Base-by-base conservation (phyloP, 2,329 filamentous ascomycete species). In the Nemania sp. region DNA sequence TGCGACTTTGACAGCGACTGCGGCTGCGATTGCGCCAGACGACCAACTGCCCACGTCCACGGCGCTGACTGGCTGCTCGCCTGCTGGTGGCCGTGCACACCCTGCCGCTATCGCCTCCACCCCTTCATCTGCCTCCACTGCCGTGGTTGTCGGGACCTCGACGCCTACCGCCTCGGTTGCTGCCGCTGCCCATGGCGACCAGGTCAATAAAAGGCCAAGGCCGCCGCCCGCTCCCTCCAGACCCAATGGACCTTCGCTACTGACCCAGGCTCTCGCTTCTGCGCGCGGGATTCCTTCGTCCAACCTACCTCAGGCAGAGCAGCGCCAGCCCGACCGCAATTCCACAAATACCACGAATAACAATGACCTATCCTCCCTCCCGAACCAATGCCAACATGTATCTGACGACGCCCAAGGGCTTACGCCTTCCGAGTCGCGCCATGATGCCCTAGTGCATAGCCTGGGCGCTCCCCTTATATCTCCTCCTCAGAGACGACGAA, bases 261-360 rank as follows among this genome's bases (percentile, higher is more conserved):
- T 83, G 70, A 77, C 79, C 56, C 78, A 83, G 70, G 80, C 80
- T 66, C 73, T 83, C 68, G 80, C 80, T 67, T 80, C 79, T 70
- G 80, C 80, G 66, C 79, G 80, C 65, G 80, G 80, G 65, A 80
- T 82, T 44, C 69, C 65, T 44, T 61, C 62, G 48, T 60, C 66
- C 17, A 62, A 67, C 51, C 51, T 60, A 23, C 49, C 63, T 48
- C 59, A 61, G 47, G 42, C 63, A 57, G 65, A 65, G 23, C 59
- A 65, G 46, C 67, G 61, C 48, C 65, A 54, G 47, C 55, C 53
- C 46, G 62, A 62, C 52, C 59, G 64, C 54, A 64, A 61, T 53
- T 45, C 57, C 36, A 36, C 49, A 44, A 56, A 61, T 37, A 41
- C 53, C 45, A 36, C 49, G 42, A 56, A 61, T 37, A 41, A 52